Percentiles rank a stretch among this genome's conserved stretches.
phyloP scores from a whole-genome alignment of 352 stramenopile genomes.

The Thalassiosira mediterranea region DNA sequence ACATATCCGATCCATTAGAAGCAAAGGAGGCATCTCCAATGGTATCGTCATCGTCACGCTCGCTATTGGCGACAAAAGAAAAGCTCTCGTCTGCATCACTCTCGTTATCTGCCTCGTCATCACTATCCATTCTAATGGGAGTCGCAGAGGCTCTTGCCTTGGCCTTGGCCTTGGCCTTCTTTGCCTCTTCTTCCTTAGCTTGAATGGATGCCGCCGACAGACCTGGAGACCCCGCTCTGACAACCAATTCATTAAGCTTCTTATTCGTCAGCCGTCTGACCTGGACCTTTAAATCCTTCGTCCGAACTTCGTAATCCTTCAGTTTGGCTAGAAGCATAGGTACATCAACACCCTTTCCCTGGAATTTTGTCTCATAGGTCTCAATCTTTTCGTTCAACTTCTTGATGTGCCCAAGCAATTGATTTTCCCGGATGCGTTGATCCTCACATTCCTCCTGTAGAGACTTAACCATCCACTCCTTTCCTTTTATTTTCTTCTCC shows the following conservation, averaged over 20 bases:
- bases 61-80: too few relatives aligned
- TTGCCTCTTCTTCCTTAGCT: background rate
- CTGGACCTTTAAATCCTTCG: conserved; percentile 30
- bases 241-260: conserved; percentile 39
- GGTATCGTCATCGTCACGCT: too few relatives aligned
- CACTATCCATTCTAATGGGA: too few relatives aligned
- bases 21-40: too few relatives aligned
- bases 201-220: background rate
- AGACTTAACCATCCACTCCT: conserved; percentile 56
- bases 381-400: conserved; percentile 42
- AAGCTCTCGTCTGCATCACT: too few relatives aligned
- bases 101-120: too few relatives aligned
- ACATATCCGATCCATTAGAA: too few relatives aligned
- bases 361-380: conserved; percentile 44
- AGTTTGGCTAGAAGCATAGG: conserved; percentile 53
- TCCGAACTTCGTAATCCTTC: conserved; percentile 29
- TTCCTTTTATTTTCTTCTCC: conserved; percentile 43
- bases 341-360: conserved; percentile 47
- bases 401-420: conserved; percentile 23
- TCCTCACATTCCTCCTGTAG: conserved; percentile 49
- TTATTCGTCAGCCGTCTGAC: conserved; percentile 41
- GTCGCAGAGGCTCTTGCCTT: background rate
- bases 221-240: too few relatives aligned
- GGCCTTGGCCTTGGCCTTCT: background rate
- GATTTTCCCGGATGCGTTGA: conserved; percentile 37